Evolutionary conservation across 352 stramenopile genomes (phyloP).

Genomic region (Plasmopara viticola): DNA sequence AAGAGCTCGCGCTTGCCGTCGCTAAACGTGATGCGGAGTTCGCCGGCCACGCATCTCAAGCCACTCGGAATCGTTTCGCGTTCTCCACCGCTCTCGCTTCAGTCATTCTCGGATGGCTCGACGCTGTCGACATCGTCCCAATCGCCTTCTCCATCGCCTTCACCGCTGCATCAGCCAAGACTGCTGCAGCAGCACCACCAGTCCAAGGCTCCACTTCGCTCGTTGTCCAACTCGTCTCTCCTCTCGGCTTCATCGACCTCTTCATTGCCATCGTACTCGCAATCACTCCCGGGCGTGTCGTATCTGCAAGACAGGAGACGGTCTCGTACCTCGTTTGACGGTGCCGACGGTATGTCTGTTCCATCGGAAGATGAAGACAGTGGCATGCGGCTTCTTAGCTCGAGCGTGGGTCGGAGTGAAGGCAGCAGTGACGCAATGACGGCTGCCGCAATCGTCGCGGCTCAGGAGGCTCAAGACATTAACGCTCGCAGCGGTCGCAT

Average conservation of each 20-base stretch:
- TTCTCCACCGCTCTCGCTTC: constrained; percentile 50
- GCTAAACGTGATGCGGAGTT: constrained; percentile 64
- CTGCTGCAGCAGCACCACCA: constrained; percentile 16
- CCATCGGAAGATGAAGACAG: constrained; percentile 59
- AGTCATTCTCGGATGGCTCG: constrained; percentile 48
- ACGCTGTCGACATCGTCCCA: constrained; percentile 38
- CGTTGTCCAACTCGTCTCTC: constrained; percentile 39
- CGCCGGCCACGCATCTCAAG: constrained; percentile 48
- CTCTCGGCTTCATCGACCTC: constrained; percentile 25
- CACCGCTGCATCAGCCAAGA: constrained; percentile 28
- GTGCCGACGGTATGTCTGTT: constrained; percentile 48
- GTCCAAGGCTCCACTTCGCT: constrained; percentile 17
- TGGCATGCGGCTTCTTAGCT: constrained; percentile 65
- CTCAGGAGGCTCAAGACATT: constrained; percentile 21
- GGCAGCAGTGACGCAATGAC: constrained; percentile 32
- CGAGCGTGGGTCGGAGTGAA: constrained; percentile 48
- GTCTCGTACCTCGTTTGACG: constrained; percentile 62
- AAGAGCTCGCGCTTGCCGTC: constrained; percentile 60
- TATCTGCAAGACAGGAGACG: constrained; percentile 49
- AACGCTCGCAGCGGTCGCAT: constrained; percentile 57
- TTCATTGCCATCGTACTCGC: constrained; percentile 43
- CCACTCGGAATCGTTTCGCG: constrained; percentile 48
- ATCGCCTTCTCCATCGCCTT: constrained; percentile 33
- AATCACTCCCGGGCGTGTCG: constrained; percentile 60
- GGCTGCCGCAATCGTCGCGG: constrained; percentile 17